Evolutionary conservation across 352 stramenopile genomes (phyloP), one percentile per base, ranked within the genome.

Genomic region (Phytophthora niederhauseri): DNA sequence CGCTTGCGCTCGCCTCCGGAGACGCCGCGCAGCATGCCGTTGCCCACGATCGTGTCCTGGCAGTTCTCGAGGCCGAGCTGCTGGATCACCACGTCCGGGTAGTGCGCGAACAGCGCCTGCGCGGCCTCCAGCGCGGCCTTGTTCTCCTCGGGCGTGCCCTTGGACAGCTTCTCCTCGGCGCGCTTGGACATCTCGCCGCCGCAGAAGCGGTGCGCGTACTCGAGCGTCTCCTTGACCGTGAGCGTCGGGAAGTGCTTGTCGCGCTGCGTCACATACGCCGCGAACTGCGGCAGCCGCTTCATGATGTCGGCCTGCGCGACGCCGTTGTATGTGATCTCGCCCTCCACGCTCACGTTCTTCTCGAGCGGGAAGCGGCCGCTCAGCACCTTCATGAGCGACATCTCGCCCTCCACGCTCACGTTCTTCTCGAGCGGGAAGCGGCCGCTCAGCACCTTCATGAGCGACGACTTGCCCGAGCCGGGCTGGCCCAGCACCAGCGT

Each of bases 201-300:
- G 34, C 87, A 89, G 68, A 87, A 97, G 61, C 90, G 79, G 70
- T 93, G 90, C 20, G 93, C 76, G 77, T 52, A 69, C 55, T 74
- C 49, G 20, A 74, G 67, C 24, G 67, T 74, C 57, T 74, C 61
- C 43, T 74, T 66, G 3, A 74, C 67, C 3, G 61, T 70, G 7
- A 73, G 60, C 6, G 61, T 70, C 0, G 66, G 66, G 97, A 98
- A 98, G 86, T 55, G 94, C 97, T 76, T 98, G 76, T 98, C 92
- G n/a, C 78, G 70, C 58, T 85, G 79, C 2, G 62, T 77, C 34
- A 85, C 76, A 59, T 87, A 84, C 1, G 76, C 66, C 45, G 76
- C 61, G 36, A 82, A 77, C 66, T 82, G 74, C 43, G 77, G 71
- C 43, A 85, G 55, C 19, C 72, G 71, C 20, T 71, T 61, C 28